Base-by-base conservation (phyloP, 371 early-diverging fungal genomes). In the Apophysomyces elegans region DNA sequence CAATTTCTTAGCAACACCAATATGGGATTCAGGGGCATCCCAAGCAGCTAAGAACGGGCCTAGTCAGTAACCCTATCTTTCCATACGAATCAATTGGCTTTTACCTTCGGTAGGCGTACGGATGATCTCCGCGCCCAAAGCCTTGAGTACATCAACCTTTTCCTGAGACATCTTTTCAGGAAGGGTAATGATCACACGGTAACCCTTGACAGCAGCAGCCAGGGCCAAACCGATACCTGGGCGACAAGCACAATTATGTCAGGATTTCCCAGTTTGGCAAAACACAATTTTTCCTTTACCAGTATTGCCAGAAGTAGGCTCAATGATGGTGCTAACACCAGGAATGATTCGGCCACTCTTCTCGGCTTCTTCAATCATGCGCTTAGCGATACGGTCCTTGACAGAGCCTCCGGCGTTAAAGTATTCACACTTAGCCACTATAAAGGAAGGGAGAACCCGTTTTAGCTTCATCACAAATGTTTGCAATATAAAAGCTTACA, bases 151-250 rank as follows among this genome's bases (percentile, higher is more conserved):
- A 76, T 96, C 97, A 14, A 97, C 94, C 86, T 97, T 97, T 74
- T 99, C 99, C 81, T 96, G 93, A 46, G 93, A 93, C 97, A 98
- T 98, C 82, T 97, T 98, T 76, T 99, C 98, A 18, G 99, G 98
- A 46, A 99, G 79, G 3, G 98, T 98, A 73, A 97, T 98, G 69
- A 99, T 95, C 68, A 92, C 90, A 62, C 93, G 89, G 81, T 99
- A 99, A 9, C 98, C 98, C 85, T 95, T 98, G 64, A 97, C 94
- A 38, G 98, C 98, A 57, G 93, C 96, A 56, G 96, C 90, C 41
- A 96, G 83, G 32, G 97, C 98, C 45, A 97, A 82, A 56, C 94
- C 95, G 72, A 96, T 95, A 65, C 89, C 88, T 77, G 37, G 11
- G 39, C 11, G 58, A 14, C 21, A 63, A 59, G 46, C 44, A 50